Evolutionary conservation across 352 stramenopile genomes (phyloP).

Genomic region (Pythium phragmiticola): DNA sequence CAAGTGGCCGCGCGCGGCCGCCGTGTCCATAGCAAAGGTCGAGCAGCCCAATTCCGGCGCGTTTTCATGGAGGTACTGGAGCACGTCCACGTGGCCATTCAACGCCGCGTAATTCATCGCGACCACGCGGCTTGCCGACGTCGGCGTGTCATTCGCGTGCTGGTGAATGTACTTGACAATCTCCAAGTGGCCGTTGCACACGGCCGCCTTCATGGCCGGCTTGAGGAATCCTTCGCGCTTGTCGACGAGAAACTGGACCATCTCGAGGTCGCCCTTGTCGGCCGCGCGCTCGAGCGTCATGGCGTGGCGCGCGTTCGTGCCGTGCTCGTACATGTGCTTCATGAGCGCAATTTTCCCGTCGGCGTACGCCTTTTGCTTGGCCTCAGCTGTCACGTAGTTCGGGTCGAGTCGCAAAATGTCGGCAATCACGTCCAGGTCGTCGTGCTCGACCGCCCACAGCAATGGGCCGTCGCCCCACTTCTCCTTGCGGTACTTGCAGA

Average conservation of each 20-base stretch:
- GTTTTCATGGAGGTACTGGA: constrained; percentile 38
- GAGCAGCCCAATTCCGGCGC: constrained; percentile 27
- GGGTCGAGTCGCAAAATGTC: constrained; percentile 38
- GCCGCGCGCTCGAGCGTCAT: constrained; percentile 47
- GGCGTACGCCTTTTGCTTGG: constrained; percentile 49
- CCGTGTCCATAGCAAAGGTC: constrained; percentile 34
- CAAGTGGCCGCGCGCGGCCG: constrained; percentile 30
- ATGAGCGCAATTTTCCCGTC: constrained; percentile 42
- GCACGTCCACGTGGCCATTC: constrained; percentile 35
- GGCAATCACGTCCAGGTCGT: constrained; percentile 33
- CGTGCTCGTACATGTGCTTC: constrained; percentile 55
- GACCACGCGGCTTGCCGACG: constrained; percentile 43
- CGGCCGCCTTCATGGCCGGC: constrained; percentile 46
- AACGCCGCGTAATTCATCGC: constrained; percentile 41
- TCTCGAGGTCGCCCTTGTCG: constrained; percentile 43
- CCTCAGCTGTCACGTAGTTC: constrained; percentile 34
- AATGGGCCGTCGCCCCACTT: constrained; percentile 40
- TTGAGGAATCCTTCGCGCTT: constrained; percentile 57
- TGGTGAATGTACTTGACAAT: constrained; percentile 54
- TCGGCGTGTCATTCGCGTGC: constrained; percentile 39
- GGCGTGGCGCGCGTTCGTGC: constrained; percentile 34
- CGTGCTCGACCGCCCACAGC: constrained; percentile 38
- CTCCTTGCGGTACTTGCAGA: constrained; percentile 43
- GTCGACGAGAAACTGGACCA: constrained; percentile 43
- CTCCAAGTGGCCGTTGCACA: constrained; percentile 41